Percentiles rank a stretch among this genome's conserved stretches.
These are phyloP conservation scores for Zygosaccharomyces pseudorouxii DNA, from an alignment of 805 yeast species.

Conservation along the genomic window DNA sequence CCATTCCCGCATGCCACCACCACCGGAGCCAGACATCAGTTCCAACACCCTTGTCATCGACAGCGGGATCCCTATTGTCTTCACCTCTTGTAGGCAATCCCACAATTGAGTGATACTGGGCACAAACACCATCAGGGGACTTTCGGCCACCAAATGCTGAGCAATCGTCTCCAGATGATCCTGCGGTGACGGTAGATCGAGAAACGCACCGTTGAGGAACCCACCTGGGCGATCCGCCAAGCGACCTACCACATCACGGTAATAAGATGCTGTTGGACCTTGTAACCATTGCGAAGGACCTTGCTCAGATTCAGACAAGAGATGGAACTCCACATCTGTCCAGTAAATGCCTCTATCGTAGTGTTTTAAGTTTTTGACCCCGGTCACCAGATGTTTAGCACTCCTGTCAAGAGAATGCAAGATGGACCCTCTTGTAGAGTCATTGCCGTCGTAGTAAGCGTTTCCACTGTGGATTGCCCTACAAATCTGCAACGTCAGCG, in stretches of 20 bases:
- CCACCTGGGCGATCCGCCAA: constrained; percentile 18
- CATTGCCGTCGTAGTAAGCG: constrained; percentile 30
- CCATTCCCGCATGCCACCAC: constrained; percentile 52
- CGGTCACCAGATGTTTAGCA: constrained; percentile 40
- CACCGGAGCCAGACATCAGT: constrained; percentile 42
- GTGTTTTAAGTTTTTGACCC: constrained; percentile 37
- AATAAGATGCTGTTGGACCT: constrained; percentile 14
- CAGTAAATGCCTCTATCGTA: constrained; percentile 43
- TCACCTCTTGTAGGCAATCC: constrained; percentile 36
- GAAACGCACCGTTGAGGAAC: constrained; percentile 41
- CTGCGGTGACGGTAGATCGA: constrained; percentile 45
- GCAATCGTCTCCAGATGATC: constrained; percentile 36
- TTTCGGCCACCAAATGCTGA: constrained; percentile 37
- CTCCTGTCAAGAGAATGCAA: constrained; percentile 44
- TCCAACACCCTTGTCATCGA: constrained; percentile 40
- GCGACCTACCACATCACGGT: constrained; percentile 16
- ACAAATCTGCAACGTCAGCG: constrained; percentile 43
- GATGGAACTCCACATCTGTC: constrained; percentile 44
- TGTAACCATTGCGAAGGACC: constrained; percentile 42
- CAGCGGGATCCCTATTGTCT: constrained; percentile 33
- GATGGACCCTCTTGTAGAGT: constrained; percentile 39
- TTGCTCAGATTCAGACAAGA: constrained; percentile 22
- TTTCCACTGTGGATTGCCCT: constrained; percentile 43
- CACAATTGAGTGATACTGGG: constrained; percentile 48
- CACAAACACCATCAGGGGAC: constrained; percentile 43